Evolutionary conservation across 352 stramenopile genomes (phyloP).

Genomic region (Globisporangium carolinianum): DNA sequence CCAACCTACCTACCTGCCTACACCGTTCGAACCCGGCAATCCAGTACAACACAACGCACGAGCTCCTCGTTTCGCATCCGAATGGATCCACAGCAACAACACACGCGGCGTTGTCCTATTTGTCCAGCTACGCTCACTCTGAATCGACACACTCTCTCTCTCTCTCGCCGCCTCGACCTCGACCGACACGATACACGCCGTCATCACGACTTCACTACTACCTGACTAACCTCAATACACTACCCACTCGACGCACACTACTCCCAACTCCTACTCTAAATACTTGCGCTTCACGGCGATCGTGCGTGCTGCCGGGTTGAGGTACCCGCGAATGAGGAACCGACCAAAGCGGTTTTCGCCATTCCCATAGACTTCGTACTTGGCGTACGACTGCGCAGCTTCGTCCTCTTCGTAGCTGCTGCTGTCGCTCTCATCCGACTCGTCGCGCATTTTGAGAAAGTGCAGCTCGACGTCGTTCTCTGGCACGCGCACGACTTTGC

Average conservation of each 20-base stretch:
- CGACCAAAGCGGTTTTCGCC: slow-evolving; percentile 56
- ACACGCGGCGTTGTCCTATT: no score
- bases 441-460: slow-evolving; percentile 40
- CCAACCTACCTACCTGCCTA: no score
- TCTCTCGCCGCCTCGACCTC: no score
- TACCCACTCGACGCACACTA: no score
- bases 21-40: no score
- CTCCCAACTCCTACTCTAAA: slow-evolving; percentile 22
- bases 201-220: background rate
- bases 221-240: no score
- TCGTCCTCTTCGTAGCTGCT: slow-evolving; percentile 18
- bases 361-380: slow-evolving; percentile 59
- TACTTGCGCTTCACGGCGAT: slow-evolving; percentile 56
- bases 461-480: slow-evolving; percentile 62
- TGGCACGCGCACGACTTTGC: slow-evolving; percentile 41
- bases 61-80: no score
- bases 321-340: slow-evolving; percentile 67
- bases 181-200: background rate
- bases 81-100: no score
- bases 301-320: slow-evolving; percentile 32
- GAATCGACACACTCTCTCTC: no score
- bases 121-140: no score
- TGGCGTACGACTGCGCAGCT: slow-evolving; percentile 14
- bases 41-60: no score
- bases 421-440: slow-evolving; percentile 20